A percentile compares a stretch with the other conserved stretches of the same genome.
phyloP scores from a whole-genome alignment of 495 filamentous ascomycete species.

The Poronia punctata region DNA sequence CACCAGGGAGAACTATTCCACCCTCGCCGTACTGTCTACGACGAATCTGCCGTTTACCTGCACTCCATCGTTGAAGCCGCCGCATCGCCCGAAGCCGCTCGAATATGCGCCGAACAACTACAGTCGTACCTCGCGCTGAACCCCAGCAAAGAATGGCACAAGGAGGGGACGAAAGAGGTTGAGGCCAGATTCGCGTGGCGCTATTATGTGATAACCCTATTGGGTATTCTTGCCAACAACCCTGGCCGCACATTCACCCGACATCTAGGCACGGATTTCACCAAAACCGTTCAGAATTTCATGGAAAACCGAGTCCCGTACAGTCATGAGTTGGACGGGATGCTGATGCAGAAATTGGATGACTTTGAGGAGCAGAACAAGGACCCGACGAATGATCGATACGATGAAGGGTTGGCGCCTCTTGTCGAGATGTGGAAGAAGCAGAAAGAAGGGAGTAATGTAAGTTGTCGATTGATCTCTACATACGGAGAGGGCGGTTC shows the following conservation, averaged over 20 bases:
- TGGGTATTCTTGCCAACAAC: constrained; percentile 88
- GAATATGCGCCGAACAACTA: constrained; percentile 67
- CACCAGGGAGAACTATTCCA: no score
- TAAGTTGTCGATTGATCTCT: constrained; percentile 5
- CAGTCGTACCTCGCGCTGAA: no score
- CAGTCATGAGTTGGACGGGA: no score
- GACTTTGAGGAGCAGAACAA: no score
- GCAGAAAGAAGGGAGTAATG: constrained; percentile 73
- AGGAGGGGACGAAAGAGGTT: no score
- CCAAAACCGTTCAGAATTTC: no score
- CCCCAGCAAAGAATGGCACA: no score
- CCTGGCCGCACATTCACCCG: constrained; percentile 82
- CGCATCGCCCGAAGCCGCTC: constrained; percentile 78
- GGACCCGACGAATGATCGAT: constrained; percentile 50
- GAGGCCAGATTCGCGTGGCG: constrained; percentile 48
- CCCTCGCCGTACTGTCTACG: no score
- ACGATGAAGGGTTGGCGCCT: constrained; percentile 62
- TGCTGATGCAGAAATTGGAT: constrained; percentile 79
- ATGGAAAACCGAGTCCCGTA: no score
- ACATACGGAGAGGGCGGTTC: no score
- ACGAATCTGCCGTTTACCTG: constrained; percentile 89
- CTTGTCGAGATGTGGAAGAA: constrained; percentile 83
- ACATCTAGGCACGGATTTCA: constrained; percentile 78
- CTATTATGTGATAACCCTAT: constrained; percentile 85
- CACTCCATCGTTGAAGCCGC: constrained; percentile 90